These are phyloP conservation scores for Teunomyces atbi DNA, from an alignment of 805 yeast genomes.

Conservation along the genomic window DNA sequence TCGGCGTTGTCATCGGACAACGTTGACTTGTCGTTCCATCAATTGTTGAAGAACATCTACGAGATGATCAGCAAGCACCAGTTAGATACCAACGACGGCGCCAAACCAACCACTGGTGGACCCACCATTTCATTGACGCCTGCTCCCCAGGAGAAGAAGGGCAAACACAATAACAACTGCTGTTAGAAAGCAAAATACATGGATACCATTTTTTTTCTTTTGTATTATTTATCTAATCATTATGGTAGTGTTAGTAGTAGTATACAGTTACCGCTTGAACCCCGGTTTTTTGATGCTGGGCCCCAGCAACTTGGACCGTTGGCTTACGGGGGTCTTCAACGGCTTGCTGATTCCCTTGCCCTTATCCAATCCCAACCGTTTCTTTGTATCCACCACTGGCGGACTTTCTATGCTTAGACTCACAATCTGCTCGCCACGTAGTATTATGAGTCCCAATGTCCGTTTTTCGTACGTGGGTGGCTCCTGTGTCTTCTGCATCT, in stretches of 20 bases:
- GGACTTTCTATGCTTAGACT: constrained; percentile 65
- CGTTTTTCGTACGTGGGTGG: constrained; percentile 64
- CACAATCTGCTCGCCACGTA: constrained; percentile 86
- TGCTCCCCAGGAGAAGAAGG: constrained; percentile 77
- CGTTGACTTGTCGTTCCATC: constrained; percentile 92
- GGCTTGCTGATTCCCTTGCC: constrained; percentile 27
- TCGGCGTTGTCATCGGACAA: constrained; percentile 92
- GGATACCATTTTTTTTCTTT: not conserved
- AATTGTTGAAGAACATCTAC: constrained; percentile 86
- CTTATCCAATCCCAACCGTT: constrained; percentile 25
- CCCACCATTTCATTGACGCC: constrained; percentile 93
- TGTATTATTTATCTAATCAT: not conserved
- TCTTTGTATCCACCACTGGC: constrained; percentile 48
- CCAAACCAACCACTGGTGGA: constrained; percentile 67
- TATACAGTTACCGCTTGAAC: constrained; percentile 2
- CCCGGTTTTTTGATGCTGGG: constrained; percentile 15
- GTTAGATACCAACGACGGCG: constrained; percentile 76
- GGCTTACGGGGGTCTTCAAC: constrained; percentile 33
- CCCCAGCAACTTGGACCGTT: constrained; percentile 23
- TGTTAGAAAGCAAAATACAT: constrained; percentile 45
- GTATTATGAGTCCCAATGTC: constrained; percentile 72
- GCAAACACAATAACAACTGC: constrained; percentile 60
- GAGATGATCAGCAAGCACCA: constrained; percentile 94
- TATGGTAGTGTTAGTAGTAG: not conserved
- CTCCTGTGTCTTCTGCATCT: constrained; percentile 29